Percentiles rank a stretch among this genome's conserved stretches.
These are phyloP conservation scores for Litchi chinensis DNA, from an alignment of 345 rosid genomes.

Conservation along the genomic window DNA sequence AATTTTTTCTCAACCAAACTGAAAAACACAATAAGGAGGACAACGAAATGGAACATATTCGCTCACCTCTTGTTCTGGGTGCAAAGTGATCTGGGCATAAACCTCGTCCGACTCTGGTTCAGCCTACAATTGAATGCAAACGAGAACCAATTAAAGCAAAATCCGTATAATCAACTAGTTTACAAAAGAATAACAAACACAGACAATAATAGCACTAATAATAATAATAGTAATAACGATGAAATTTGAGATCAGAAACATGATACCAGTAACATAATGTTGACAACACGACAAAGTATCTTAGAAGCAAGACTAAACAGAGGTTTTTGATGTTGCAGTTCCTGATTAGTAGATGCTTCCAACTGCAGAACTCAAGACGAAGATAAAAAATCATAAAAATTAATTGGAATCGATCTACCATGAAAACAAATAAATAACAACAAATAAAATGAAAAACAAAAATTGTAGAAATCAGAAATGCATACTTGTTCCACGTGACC, in stretches of 20 bases:
- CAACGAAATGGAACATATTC: neutral
- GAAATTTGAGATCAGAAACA: neutral
- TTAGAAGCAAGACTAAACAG: conserved; percentile 69
- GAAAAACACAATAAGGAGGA: neutral
- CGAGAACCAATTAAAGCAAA: neutral
- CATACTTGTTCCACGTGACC: conserved; percentile 81
- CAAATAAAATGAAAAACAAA: neutral
- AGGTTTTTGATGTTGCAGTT: conserved; percentile 58
- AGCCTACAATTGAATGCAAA: conserved; percentile 41
- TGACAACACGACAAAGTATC: conserved; percentile 76
- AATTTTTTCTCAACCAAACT: neutral
- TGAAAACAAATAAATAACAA: no score
- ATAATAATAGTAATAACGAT: neutral
- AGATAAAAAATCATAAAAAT: conserved; percentile 19
- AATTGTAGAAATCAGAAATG: neutral
- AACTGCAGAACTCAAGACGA: conserved; percentile 46
- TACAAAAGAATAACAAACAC: neutral
- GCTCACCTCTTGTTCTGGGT: conserved; percentile 70
- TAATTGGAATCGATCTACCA: no score
- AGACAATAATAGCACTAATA: conserved; percentile 9
- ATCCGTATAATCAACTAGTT: neutral
- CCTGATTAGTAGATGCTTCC: conserved; percentile 86
- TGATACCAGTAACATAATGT: conserved; percentile 61
- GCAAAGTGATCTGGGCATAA: conserved; percentile 85
- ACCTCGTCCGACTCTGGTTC: conserved; percentile 90